These are phyloP conservation scores for Cryptococcus sp. DNA, from an alignment of 1,284 basidiomycete genomes.

Conservation along the genomic window DNA sequence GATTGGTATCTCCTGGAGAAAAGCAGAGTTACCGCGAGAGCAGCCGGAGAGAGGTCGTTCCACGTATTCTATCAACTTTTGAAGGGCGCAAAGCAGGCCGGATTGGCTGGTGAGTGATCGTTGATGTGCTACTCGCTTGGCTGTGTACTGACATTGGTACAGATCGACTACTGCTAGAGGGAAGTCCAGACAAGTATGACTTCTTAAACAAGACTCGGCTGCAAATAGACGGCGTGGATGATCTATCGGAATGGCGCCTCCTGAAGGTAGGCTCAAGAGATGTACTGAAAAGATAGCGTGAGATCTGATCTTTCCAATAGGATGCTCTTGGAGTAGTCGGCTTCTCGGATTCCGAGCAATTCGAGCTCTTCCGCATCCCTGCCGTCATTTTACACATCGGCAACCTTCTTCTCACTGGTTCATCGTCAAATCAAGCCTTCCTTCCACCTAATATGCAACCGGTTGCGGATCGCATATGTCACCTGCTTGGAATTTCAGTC, in stretches of 20 bases:
- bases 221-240: slow-evolving; percentile 93
- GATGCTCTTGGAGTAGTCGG: slow-evolving; percentile 54
- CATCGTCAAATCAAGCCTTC: slow-evolving; percentile 82
- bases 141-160: slow-evolving; percentile 1
- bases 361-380: slow-evolving; percentile 91
- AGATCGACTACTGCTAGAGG: slow-evolving; percentile 77
- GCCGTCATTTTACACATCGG: slow-evolving; percentile 95
- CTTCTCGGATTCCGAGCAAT: slow-evolving; percentile 79
- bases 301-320: slow-evolving; percentile 12
- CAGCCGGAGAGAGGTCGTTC: slow-evolving; percentile 86
- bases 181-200: slow-evolving; percentile 78
- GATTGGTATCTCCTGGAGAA: slow-evolving; percentile 99
- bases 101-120: slow-evolving; percentile 62
- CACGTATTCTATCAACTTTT: slow-evolving; percentile 96
- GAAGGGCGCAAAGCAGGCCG: slow-evolving; percentile 64
- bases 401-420: slow-evolving; percentile 81
- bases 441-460: slow-evolving; percentile 63
- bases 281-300: background rate
- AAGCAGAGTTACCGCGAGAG: slow-evolving; percentile 87
- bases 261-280: slow-evolving; percentile 62
- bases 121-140: background rate
- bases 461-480: slow-evolving; percentile 81
- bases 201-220: slow-evolving; percentile 87
- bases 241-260: slow-evolving; percentile 80
- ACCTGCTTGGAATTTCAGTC: slow-evolving; percentile 88